Evolutionary conservation across 176 grass and related monocot species (phyloP).

Genomic region (Avena eriantha): DNA sequence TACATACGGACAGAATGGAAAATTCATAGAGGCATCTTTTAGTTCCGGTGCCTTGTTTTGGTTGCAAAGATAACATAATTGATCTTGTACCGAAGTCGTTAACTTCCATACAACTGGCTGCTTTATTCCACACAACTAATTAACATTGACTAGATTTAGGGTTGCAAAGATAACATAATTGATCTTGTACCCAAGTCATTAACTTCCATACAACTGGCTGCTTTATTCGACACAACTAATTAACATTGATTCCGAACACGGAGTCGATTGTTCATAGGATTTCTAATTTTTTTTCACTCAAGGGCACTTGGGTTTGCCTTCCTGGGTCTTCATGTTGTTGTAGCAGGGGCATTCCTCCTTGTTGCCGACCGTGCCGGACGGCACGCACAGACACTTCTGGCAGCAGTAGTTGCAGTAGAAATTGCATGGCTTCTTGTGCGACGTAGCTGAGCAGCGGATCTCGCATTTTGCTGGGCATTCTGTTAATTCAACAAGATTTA

Average conservation of each 20-base stretch:
- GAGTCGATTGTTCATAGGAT: not conserved
- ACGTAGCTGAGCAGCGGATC: conserved; percentile 43
- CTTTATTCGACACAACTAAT: not conserved
- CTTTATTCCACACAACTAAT: not conserved
- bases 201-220: not conserved
- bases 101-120: not conserved
- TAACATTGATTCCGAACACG: not conserved
- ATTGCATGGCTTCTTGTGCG: conserved; percentile 36
- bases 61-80: not conserved
- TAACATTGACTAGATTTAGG: too few species aligned
- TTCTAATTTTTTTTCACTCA: not conserved
- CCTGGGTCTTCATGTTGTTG: conserved; percentile 46
- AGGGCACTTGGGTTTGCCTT: conserved; percentile 52
- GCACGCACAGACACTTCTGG: conserved; percentile 46
- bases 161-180: not conserved
- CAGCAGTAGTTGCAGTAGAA: conserved; percentile 57
- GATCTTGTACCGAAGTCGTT: not conserved
- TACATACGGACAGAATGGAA: too few species aligned
- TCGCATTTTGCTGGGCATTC: conserved; percentile 46
- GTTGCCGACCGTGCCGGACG: conserved; percentile 45
- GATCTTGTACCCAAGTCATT: not conserved
- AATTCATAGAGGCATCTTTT: too few species aligned
- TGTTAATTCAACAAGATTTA: not conserved
- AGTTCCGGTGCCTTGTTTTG: not conserved
- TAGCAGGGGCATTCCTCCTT: conserved; percentile 57